phyloP scores from a whole-genome alignment of 768 basidiomycete species.

The Grammothele lineata region DNA sequence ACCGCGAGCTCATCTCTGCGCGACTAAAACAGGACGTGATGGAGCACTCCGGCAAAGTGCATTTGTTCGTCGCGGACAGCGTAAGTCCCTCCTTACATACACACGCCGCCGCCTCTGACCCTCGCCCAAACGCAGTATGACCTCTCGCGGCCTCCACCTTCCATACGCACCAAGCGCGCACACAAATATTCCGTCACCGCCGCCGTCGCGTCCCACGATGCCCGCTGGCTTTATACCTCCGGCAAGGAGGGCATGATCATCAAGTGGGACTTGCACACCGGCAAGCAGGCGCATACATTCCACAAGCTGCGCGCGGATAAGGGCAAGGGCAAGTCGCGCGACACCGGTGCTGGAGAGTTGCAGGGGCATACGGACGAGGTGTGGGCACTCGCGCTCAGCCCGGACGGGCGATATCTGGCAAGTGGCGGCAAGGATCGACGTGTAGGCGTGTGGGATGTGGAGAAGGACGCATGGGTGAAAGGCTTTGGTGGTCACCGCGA shows the following conservation, averaged over 20 bases:
- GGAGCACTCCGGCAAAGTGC: slow-evolving; percentile 84
- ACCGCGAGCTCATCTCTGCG: slow-evolving; percentile 87
- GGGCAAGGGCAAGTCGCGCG: slow-evolving; percentile 53
- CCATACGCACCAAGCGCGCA: slow-evolving; percentile 56
- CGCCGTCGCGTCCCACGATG: slow-evolving; percentile 72
- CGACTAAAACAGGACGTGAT: slow-evolving; percentile 90
- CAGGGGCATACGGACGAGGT: slow-evolving; percentile 88
- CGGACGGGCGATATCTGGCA: slow-evolving; percentile 80
- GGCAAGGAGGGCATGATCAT: slow-evolving; percentile 90
- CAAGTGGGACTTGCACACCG: slow-evolving; percentile 74
- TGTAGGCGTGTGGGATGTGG: slow-evolving; percentile 83
- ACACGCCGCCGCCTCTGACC: not conserved
- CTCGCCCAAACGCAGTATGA: slow-evolving; percentile 43
- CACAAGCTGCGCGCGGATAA: slow-evolving; percentile 50
- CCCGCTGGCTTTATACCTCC: slow-evolving; percentile 75
- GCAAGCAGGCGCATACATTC: slow-evolving; percentile 53
- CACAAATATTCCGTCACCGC: slow-evolving; percentile 81
- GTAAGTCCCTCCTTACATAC: slow-evolving; percentile 39
- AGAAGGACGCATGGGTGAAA: slow-evolving; percentile 71
- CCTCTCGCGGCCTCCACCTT: slow-evolving; percentile 40
- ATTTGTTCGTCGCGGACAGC: slow-evolving; percentile 72
- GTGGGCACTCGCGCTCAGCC: slow-evolving; percentile 75
- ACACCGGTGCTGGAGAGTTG: slow-evolving; percentile 40
- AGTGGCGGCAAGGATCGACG: slow-evolving; percentile 84
- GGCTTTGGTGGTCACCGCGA: slow-evolving; percentile 78